Evolutionary conservation across 768 basidiomycete genomes (phyloP).

Genomic region (Naganishia friedmannii): DNA sequence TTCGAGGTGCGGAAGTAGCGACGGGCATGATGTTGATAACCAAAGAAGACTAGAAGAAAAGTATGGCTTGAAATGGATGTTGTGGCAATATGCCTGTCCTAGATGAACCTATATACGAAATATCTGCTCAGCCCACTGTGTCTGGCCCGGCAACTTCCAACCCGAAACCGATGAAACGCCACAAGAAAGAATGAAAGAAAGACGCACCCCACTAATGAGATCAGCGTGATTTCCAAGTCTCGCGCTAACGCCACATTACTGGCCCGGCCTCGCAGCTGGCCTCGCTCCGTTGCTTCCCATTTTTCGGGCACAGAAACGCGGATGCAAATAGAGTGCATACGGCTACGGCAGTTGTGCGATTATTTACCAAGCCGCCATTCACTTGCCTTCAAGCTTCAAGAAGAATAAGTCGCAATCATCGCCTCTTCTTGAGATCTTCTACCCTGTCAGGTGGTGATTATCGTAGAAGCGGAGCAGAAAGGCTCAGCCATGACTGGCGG

Average conservation of each 20-base stretch:
- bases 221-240: constrained; percentile 10
- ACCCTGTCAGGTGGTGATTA: too few species aligned
- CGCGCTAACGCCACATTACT: constrained; percentile 11
- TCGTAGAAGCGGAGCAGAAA: too few species aligned
- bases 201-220: constrained; percentile 9
- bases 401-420: too few species aligned
- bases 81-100: not conserved
- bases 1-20: constrained; percentile 66
- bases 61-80: not conserved
- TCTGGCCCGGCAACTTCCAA: not conserved
- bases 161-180: constrained; percentile 3
- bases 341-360: too few species aligned
- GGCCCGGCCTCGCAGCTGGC: not conserved
- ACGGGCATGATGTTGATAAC: constrained; percentile 60
- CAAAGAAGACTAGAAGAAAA: not conserved
- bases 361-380: too few species aligned
- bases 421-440: too few species aligned
- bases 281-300: too few species aligned
- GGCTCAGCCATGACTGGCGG: too few species aligned
- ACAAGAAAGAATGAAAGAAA: too few species aligned
- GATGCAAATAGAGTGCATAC: not conserved
- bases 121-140: constrained; percentile 5
- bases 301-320: not conserved
- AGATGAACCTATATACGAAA: not conserved
- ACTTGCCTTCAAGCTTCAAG: too few species aligned